Base-by-base conservation (phyloP, 768 basidiomycete species). In the Zangia roseola region DNA sequence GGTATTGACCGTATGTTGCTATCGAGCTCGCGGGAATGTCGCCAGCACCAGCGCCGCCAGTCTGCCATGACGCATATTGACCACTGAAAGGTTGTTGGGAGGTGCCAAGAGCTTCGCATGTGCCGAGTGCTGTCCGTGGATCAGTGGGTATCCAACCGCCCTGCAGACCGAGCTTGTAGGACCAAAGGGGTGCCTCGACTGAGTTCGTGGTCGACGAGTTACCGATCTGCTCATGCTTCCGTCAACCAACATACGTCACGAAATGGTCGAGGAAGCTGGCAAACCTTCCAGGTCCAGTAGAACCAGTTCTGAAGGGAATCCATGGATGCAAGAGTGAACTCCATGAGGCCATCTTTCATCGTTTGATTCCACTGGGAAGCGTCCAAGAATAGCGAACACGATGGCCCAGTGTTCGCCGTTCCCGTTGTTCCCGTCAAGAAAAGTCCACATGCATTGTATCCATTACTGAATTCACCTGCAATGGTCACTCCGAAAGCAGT, bases 221-320 rank as follows among this genome's bases (percentile, higher is more conserved):
- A 45, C 83, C 86, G 43, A 88, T 80, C 74, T 75, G 54, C 21
- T 20, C 28, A 33, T 30, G n/a, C 6, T 13, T n/a, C 26, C 25
- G 8, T 52, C 30, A 57, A 52, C 16, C 21, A 49, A 39, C 6
- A 30, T 21, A 24, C 10, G 5, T 25, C 14, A 14, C 2, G 31
- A 17, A 31, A 42, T 13, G 33, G n/a, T 9, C 13, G 23, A 23
- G 17, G 53, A 59, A 30, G 9, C 19, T 12, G 19, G 5, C 45
- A 37, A 38, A 77, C 77, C 76, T 85, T 87, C 88, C 86, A 88
- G 8, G 84, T 87, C 87, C 86, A 89, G 74, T 78, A 88, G 70
- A 83, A 88, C 73, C 74, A 85, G 60, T 86, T 76, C 55, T 78
- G 74, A 52, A 84, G 69, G 2, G 83, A 79, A 50, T 87, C 85